Evolutionary conservation across 345 rosid genomes (phyloP).

Genomic region (Adansonia digitata): DNA sequence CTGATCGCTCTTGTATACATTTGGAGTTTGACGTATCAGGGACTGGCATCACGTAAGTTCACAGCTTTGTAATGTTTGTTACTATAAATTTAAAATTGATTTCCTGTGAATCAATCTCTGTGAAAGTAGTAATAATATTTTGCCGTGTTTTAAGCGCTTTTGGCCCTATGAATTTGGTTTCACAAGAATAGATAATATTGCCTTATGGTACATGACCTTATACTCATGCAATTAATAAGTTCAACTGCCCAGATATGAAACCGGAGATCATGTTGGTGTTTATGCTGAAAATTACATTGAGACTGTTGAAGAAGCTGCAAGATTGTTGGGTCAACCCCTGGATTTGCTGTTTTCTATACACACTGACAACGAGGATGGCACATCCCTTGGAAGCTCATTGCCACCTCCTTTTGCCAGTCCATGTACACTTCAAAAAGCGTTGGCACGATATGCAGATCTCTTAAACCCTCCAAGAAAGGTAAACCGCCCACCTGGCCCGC

Average conservation of each 20-base stretch:
- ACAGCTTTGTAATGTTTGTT: not conserved
- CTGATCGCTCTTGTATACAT: constrained; percentile 94
- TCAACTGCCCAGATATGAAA: constrained; percentile 60
- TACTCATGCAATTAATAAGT: not conserved
- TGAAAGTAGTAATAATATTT: not conserved
- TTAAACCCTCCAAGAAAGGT: constrained; percentile 86
- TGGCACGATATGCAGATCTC: constrained; percentile 70
- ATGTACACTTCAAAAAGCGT: constrained; percentile 61
- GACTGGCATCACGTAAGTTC: constrained; percentile 67
- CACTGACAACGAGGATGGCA: constrained; percentile 70
- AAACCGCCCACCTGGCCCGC: not conserved
- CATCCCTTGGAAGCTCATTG: constrained; percentile 58
- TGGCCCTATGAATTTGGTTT: not conserved
- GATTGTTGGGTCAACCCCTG: constrained; percentile 58
- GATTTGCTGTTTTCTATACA: constrained; percentile 75
- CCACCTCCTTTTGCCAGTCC: constrained; percentile 84
- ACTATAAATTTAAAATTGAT: constrained; percentile 9
- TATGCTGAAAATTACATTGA: constrained; percentile 69
- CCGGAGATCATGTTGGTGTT: constrained; percentile 95
- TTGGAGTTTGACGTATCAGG: constrained; percentile 80
- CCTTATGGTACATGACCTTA: constrained; percentile 1
- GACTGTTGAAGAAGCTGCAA: constrained; percentile 69
- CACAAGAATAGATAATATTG: not conserved
- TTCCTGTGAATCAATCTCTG: not conserved
- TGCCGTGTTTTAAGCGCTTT: not conserved